Evolutionary conservation across 768 basidiomycete species (phyloP), one percentile per base, ranked within the genome.

Genomic region (Leccinum sublutescens): DNA sequence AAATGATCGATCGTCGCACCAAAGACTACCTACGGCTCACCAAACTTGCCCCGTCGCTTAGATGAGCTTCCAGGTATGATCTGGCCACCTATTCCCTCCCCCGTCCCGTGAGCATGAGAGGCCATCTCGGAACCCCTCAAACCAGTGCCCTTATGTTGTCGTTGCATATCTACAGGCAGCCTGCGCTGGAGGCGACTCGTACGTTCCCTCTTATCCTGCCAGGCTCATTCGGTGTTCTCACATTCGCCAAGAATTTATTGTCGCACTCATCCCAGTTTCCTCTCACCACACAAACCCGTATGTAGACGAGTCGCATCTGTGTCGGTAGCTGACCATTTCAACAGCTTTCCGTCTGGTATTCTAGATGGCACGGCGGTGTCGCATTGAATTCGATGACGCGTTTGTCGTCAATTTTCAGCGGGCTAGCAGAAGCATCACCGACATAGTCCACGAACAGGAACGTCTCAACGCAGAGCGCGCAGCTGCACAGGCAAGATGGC

Each of bases 401-500:
- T 31, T 31, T 31, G 29, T 31, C 29, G 29, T 31, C 29, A 31
- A 10, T 31, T 31, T 31, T 31, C 29, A 31, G 29, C 9, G 29
- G 29, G 29, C 29, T 31, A 10, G 29, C 29, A 31, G 29, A 31
- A 31, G 29, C 29, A 31, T 31, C 29, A 10, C 29, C 25, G 78
- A 78, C 60, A 76, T 91, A 3, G 81, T 83, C 0, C 75, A 76
- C 23, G 90, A 91, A 68, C 67, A 82, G 4, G 79, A 83, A 57
- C 79, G 86, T 0, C 78, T 92, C 19, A 77, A 82, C 21, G 62
- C 72, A 2, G 74, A 82, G 50, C 86, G 84, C 56, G 72, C 74
- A 2, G 72, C 76, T 11, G 83, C 84, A 0, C 87, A 90, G 65
- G 78, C 85, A 7, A 84, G 81, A 64, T 89, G 88, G 67, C 81